Percentiles rank a stretch among this genome's conserved stretches.
These are phyloP conservation scores for Furcasterigmium sp. DNA, from an alignment of 2,329 filamentous ascomycete genomes.

Conservation along the genomic window DNA sequence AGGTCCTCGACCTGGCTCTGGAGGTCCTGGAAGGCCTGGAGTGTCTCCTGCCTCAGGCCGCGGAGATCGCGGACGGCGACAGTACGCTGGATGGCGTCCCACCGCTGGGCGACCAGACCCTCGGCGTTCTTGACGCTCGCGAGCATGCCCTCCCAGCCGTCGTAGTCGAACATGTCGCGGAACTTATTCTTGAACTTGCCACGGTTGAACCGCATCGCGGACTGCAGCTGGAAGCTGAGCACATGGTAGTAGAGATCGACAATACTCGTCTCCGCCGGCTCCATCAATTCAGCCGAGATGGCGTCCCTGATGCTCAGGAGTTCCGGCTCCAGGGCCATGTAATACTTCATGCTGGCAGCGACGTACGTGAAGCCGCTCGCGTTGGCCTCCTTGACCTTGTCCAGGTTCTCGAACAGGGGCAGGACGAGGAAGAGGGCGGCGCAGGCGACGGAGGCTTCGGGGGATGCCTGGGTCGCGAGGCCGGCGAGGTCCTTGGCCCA, in stretches of 20 bases:
- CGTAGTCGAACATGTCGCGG: slow-evolving; percentile 9
- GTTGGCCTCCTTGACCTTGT: slow-evolving; percentile 20
- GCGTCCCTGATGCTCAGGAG: not conserved
- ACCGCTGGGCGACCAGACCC: not conserved
- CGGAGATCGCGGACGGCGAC: not conserved
- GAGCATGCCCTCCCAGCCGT: slow-evolving; percentile 15
- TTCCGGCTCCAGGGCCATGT: slow-evolving; percentile 16
- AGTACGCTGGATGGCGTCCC: no score
- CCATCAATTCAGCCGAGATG: not conserved
- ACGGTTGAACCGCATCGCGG: slow-evolving; percentile 24
- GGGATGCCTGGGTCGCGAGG: slow-evolving; percentile 21
- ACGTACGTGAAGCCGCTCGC: slow-evolving; percentile 23
- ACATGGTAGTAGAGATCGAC: slow-evolving; percentile 23
- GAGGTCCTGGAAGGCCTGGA: not conserved
- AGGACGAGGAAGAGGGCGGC: slow-evolving; percentile 29
- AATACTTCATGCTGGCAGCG: slow-evolving; percentile 24
- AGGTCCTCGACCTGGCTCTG: not conserved
- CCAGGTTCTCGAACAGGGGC: slow-evolving; percentile 25
- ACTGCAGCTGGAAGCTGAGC: slow-evolving; percentile 27
- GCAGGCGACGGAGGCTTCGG: slow-evolving; percentile 24
- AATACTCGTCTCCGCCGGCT: slow-evolving; percentile 1
- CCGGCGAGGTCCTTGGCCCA: slow-evolving; percentile 11
- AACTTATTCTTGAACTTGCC: slow-evolving; percentile 5
- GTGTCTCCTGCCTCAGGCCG: not conserved
- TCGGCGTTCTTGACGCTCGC: not conserved